A percentile compares a stretch with the other conserved stretches of the same genome.
Conservation (phyloP, 768 basidiomycete genomes). For the Dacryopinax primogenitus region DNA sequence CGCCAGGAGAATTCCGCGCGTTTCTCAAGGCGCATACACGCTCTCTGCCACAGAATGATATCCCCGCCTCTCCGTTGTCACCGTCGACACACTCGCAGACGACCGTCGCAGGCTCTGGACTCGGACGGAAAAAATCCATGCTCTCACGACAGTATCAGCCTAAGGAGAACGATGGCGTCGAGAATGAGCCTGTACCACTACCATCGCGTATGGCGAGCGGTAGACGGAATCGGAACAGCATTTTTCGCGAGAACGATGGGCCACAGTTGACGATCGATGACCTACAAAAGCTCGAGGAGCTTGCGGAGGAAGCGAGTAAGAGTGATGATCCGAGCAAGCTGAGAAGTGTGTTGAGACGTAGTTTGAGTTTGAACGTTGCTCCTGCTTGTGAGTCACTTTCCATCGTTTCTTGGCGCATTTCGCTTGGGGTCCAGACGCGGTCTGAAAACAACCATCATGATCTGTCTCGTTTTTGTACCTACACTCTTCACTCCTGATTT, state of each 20-base stretch:
- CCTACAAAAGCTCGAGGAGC: conserved; percentile 82
- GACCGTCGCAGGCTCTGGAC: conserved; percentile 30
- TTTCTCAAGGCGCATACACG: conserved; percentile 90
- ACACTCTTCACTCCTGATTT: neutral
- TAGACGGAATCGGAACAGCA: conserved; percentile 52
- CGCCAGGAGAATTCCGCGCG: conserved; percentile 86
- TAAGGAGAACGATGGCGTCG: conserved; percentile 57
- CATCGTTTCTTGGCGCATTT: no score
- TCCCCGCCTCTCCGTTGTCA: conserved; percentile 16
- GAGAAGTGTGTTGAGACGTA: conserved; percentile 66
- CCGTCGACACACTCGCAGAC: conserved; percentile 28
- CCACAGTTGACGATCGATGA: conserved; percentile 88
- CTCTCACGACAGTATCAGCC: conserved; percentile 88
- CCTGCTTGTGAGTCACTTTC: conserved; percentile 55
- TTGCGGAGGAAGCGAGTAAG: conserved; percentile 78
- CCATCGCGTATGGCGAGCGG: conserved; percentile 41
- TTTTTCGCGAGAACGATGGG: conserved; percentile 46
- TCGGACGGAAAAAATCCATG: conserved; percentile 87
- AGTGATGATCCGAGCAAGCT: conserved; percentile 73
- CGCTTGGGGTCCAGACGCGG: no score
- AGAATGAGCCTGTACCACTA: conserved; percentile 42
- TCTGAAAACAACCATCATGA: no score
- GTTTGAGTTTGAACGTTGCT: conserved; percentile 73
- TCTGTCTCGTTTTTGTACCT: neutral
- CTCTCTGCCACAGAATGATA: conserved; percentile 18